A percentile compares a stretch with the other conserved stretches of the same genome.
Evolutionary conservation across 306 rosid species (phyloP).

Genomic region (Glycine soja): DNA sequence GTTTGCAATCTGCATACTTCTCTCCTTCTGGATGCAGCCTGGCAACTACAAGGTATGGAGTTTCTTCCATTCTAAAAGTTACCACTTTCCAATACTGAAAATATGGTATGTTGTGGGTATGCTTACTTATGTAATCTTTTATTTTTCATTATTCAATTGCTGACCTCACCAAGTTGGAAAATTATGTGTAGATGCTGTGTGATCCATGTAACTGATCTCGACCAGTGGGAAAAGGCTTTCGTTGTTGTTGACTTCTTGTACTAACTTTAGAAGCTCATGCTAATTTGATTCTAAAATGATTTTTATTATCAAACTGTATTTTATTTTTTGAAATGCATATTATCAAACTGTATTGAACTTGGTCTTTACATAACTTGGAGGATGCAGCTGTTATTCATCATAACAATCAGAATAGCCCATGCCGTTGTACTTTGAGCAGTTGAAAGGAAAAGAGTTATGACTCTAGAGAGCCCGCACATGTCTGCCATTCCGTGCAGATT

Average conservation of each 20-base stretch:
- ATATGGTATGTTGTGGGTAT: not conserved
- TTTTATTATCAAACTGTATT: too few species aligned
- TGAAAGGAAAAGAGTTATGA: slow-evolving; percentile 52
- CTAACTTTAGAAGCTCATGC: not conserved
- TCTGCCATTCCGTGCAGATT: slow-evolving; percentile 91
- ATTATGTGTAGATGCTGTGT: too few species aligned
- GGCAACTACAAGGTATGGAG: slow-evolving; percentile 79
- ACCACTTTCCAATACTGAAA: not conserved
- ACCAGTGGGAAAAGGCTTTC: too few species aligned
- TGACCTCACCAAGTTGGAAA: too few species aligned
- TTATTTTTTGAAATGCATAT: not conserved
- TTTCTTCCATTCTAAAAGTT: slow-evolving; percentile 11
- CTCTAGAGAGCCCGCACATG: slow-evolving; percentile 68
- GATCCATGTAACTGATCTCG: too few species aligned
- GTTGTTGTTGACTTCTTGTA: too few species aligned
- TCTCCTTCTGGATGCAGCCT: slow-evolving; percentile 75
- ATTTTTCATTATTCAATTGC: not conserved
- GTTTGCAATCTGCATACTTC: slow-evolving; percentile 87
- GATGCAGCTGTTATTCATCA: slow-evolving; percentile 57
- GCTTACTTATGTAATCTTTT: not conserved
- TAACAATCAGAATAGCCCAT: slow-evolving; percentile 64
- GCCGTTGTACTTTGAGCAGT: slow-evolving; percentile 7
- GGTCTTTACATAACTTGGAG: slow-evolving; percentile 52
- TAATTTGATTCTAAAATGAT: not conserved
- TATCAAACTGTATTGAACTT: not conserved